These are phyloP conservation scores for Datura wrightii DNA, from an alignment of 257 asterid genomes.

Conservation along the genomic window DNA sequence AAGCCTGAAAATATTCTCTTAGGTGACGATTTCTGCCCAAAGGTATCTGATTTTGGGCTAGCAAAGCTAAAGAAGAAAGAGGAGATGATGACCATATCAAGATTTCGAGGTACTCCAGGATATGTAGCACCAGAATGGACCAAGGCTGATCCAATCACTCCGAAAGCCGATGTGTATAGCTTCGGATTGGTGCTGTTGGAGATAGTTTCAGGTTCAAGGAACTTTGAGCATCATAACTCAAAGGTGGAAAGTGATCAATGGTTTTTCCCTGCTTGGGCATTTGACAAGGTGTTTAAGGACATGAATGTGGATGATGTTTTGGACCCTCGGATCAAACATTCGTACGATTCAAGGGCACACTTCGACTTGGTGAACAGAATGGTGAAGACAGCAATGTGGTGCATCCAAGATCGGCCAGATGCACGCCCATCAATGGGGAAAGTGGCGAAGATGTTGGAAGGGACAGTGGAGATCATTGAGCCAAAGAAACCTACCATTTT, in stretches of 20 bases:
- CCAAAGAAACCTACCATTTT: constrained; percentile 72
- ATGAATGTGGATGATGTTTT: constrained; percentile 72
- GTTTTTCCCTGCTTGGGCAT: constrained; percentile 85
- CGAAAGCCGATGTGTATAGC: constrained; percentile 86
- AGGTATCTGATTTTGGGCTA: constrained; percentile 86
- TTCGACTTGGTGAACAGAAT: constrained; percentile 75
- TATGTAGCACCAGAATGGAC: constrained; percentile 94
- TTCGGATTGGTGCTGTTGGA: constrained; percentile 81
- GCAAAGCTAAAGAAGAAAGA: constrained; percentile 86
- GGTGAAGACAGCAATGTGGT: constrained; percentile 94
- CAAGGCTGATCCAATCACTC: constrained; percentile 66
- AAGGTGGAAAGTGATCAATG: constrained; percentile 71
- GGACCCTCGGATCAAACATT: constrained; percentile 66
- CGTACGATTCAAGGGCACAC: constrained; percentile 57
- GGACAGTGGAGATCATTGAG: constrained; percentile 76
- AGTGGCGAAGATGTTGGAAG: constrained; percentile 92
- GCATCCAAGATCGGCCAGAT: constrained; percentile 76
- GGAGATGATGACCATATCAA: constrained; percentile 63
- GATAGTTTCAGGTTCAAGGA: constrained; percentile 75
- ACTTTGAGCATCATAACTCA: constrained; percentile 51
- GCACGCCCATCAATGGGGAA: constrained; percentile 91
- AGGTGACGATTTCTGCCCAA: constrained; percentile 90
- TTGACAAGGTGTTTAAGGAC: constrained; percentile 71
- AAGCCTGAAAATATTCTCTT: constrained; percentile 89
- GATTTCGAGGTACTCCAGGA: constrained; percentile 77